phyloP scores from a whole-genome alignment of 768 basidiomycete genomes.

The Suillus placidus region DNA sequence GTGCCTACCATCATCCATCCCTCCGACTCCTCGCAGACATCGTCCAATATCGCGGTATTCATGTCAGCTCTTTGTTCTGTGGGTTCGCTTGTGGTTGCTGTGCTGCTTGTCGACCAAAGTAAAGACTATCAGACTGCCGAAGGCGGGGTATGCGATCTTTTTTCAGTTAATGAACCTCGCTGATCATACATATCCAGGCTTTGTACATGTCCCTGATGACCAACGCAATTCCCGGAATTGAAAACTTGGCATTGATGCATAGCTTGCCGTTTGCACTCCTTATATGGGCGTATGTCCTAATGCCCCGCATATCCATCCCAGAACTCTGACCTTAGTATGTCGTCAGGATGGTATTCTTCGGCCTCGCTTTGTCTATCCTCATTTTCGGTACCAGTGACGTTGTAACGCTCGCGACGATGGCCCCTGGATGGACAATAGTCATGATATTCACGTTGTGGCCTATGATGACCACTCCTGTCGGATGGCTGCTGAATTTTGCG shows the following conservation, averaged over 20 bases:
- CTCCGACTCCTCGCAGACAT: constrained; percentile 6
- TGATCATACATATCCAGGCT: constrained; percentile 15
- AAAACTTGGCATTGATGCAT: constrained; percentile 35
- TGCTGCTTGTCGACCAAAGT: constrained; percentile 41
- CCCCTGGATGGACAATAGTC: constrained; percentile 20
- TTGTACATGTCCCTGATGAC: constrained; percentile 24
- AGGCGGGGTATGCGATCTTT: constrained; percentile 23
- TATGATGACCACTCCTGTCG: background rate
- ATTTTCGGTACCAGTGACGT: constrained; percentile 26
- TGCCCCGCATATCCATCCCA: background rate
- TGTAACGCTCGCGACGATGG: constrained; percentile 17
- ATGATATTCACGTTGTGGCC: constrained; percentile 27
- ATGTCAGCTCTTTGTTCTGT: constrained; percentile 40
- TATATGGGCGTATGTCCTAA: constrained; percentile 32
- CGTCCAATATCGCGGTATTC: constrained; percentile 37
- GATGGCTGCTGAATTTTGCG: background rate
- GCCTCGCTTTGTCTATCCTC: constrained; percentile 25
- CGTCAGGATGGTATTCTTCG: constrained; percentile 32
- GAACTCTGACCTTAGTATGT: background rate
- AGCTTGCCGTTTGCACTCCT: constrained; percentile 37
- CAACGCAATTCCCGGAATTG: constrained; percentile 24
- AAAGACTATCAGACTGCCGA: constrained; percentile 17
- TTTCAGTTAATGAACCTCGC: constrained; percentile 12
- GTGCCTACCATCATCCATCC: constrained; percentile 42
- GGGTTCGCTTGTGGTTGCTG: constrained; percentile 37